phyloP scores from a whole-genome alignment of 2,329 filamentous ascomycete species.

The Aspergillus oerlinghausenensis region DNA sequence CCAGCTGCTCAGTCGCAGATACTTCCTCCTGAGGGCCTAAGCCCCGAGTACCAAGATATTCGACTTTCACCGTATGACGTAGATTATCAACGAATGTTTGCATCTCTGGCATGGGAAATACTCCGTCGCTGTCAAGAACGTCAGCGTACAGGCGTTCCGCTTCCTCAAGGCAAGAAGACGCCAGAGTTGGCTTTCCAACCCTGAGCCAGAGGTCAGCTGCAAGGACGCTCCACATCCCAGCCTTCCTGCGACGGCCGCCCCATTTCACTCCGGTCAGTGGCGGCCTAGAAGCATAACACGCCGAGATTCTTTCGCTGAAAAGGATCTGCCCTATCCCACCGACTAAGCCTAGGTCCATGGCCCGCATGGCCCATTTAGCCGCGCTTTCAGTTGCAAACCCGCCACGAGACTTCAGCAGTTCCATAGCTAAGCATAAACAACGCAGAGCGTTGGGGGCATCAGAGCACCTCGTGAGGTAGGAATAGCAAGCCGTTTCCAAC shows the following conservation, averaged over 20 bases:
- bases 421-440: slow-evolving; percentile 68
- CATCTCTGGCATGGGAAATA: slow-evolving; percentile 50
- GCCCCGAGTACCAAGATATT: slow-evolving; percentile 40
- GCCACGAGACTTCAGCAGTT: slow-evolving; percentile 76
- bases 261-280: slow-evolving; percentile 62
- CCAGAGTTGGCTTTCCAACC: slow-evolving; percentile 71
- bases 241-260: slow-evolving; percentile 74
- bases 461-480: slow-evolving; percentile 80
- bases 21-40: slow-evolving; percentile 29
- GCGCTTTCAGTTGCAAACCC: slow-evolving; percentile 80
- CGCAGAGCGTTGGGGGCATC: slow-evolving; percentile 76
- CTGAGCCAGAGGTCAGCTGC: slow-evolving; percentile 79
- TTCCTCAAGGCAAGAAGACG: slow-evolving; percentile 70
- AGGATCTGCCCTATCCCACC: slow-evolving; percentile 75
- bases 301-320: slow-evolving; percentile 77
- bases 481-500: slow-evolving; percentile 87
- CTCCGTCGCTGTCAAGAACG: slow-evolving; percentile 35
- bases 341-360: slow-evolving; percentile 73
- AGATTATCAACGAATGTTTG: slow-evolving; percentile 43
- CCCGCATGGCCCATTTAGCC: slow-evolving; percentile 73
- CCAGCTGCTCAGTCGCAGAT: slow-evolving; percentile 24
- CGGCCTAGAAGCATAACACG: slow-evolving; percentile 73
- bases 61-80: slow-evolving; percentile 39
- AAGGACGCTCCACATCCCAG: slow-evolving; percentile 81
- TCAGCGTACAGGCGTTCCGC: slow-evolving; percentile 54